A percentile compares a stretch with the other conserved stretches of the same genome.
Evolutionary conservation across 768 basidiomycete genomes (phyloP).

Genomic region (Lactifluus subvellereus): DNA sequence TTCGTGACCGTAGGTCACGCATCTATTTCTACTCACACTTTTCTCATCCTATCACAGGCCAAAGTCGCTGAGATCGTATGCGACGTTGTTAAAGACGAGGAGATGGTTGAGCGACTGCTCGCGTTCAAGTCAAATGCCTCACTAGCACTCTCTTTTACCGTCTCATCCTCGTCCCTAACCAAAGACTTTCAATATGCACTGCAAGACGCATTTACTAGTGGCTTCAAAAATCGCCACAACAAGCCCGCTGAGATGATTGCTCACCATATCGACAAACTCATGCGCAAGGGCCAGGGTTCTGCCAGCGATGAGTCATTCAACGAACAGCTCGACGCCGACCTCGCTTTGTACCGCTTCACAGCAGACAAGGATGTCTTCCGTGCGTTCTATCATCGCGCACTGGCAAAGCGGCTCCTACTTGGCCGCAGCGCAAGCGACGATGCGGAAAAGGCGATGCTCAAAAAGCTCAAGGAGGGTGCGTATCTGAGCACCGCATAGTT

Average conservation of each 20-base stretch:
- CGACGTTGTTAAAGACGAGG: constrained; percentile 56
- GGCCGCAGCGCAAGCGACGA: constrained; percentile 82
- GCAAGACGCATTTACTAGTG: constrained; percentile 62
- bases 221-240: constrained; percentile 69
- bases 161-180: constrained; percentile 35
- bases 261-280: constrained; percentile 77
- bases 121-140: constrained; percentile 59
- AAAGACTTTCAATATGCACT: constrained; percentile 61
- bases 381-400: constrained; percentile 81
- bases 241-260: constrained; percentile 94
- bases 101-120: constrained; percentile 72
- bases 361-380: constrained; percentile 94
- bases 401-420: constrained; percentile 85
- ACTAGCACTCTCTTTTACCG: constrained; percentile 43
- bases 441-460: constrained; percentile 77
- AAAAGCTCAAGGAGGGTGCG: constrained; percentile 73
- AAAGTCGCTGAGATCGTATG: constrained; percentile 61
- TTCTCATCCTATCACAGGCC: constrained; percentile 34
- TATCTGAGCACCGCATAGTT: background rate
- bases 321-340: constrained; percentile 52
- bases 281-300: constrained; percentile 81
- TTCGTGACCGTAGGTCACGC: constrained; percentile 49
- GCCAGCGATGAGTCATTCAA: constrained; percentile 60
- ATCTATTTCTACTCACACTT: background rate
- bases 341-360: constrained; percentile 78